Conservation (phyloP, 768 basidiomycete species). For the Suillus variegatus region DNA sequence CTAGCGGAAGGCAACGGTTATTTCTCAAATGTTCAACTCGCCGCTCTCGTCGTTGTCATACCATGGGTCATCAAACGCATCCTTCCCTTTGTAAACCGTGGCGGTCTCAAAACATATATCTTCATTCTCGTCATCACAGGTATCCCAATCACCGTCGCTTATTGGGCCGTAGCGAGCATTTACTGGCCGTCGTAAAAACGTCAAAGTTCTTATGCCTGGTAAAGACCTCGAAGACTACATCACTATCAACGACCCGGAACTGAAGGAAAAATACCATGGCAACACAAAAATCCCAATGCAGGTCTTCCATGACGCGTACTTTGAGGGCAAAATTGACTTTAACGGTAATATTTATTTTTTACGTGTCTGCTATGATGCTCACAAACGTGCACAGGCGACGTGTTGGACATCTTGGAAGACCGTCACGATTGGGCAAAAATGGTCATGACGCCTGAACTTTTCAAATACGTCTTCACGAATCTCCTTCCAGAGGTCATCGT, state of each 20-base stretch:
- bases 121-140: conserved; percentile 77
- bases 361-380: background rate
- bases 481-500: conserved; percentile 92
- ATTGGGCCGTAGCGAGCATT: conserved; percentile 88
- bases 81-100: conserved; percentile 79
- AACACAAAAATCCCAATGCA: conserved; percentile 97
- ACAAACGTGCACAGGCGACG: conserved; percentile 62
- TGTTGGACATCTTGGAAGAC: conserved; percentile 90
- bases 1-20: conserved; percentile 85
- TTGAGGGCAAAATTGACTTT: conserved; percentile 94
- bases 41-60: conserved; percentile 70
- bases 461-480: conserved; percentile 88
- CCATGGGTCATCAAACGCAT: conserved; percentile 85
- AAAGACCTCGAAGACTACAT: conserved; percentile 90
- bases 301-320: conserved; percentile 95
- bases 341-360: conserved; percentile 60
- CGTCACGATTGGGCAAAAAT: conserved; percentile 96
- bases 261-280: conserved; percentile 77
- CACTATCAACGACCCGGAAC: conserved; percentile 80
- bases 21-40: conserved; percentile 83
- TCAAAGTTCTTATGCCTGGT: conserved; percentile 82
- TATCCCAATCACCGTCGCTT: conserved; percentile 75
- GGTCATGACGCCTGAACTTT: conserved; percentile 85
- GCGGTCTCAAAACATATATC: conserved; percentile 84
- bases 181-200: conserved; percentile 81